Conservation (phyloP, 768 basidiomycete species). For the Termitomyces sp. region DNA sequence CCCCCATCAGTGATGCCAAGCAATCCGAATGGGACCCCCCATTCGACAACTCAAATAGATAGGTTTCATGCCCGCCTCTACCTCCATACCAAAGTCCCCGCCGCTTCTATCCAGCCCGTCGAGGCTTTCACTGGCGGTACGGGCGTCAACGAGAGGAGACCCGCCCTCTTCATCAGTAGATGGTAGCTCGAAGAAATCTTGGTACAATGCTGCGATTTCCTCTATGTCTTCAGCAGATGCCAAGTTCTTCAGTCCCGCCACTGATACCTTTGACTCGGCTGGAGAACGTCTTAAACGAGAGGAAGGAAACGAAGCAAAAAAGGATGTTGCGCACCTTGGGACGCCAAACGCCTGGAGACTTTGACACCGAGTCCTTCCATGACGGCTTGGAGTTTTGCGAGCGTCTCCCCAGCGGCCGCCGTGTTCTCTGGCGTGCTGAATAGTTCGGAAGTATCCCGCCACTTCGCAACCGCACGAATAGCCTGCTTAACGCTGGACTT, state of each 20-base stretch:
- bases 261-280: conserved; percentile 3
- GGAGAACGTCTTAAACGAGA: neutral
- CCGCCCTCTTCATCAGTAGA: no score
- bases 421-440: neutral
- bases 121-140: no score
- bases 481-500: conserved; percentile 1
- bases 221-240: conserved; percentile 1
- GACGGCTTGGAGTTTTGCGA: conserved; percentile 1
- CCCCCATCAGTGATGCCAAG: no score
- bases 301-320: no score
- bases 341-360: neutral
- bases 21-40: no score
- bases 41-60: no score
- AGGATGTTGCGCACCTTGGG: neutral
- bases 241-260: conserved; percentile 7
- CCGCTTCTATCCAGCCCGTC: neutral
- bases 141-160: no score
- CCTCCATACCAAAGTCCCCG: conserved; percentile 6
- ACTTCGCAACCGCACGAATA: conserved; percentile 2
- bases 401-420: neutral
- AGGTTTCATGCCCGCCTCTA: conserved; percentile 1
- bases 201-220: neutral
- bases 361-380: conserved; percentile 4
- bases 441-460: neutral
- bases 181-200: no score